Base-by-base conservation (phyloP, 2,329 filamentous ascomycete species). In the Berkeleyomyces rouxiae region DNA sequence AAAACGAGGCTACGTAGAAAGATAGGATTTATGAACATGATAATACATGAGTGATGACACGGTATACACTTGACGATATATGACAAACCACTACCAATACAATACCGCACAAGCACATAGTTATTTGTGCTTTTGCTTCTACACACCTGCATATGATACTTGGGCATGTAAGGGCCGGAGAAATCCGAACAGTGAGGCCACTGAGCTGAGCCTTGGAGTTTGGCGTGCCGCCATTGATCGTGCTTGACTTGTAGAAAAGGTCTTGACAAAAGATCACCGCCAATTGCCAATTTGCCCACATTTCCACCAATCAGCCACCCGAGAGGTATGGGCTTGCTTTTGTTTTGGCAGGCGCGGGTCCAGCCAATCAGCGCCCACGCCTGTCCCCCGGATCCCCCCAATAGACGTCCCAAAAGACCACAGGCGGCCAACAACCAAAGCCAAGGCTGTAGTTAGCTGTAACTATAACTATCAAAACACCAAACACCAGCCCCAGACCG, bases 321-420 rank as follows among this genome's bases (percentile, higher is more conserved):
- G 10, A 11, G 13, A 55, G 49, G 49, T 16, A 36, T 51, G 46
- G 43, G 33, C 10, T 59, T 2, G 13, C 11, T 40, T 53, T 64
- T 61, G 44, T 61, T 51, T 61, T 59, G 49, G 59, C 55, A 59
- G 49, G 47, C 40, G 31, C 58, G n/a, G 23, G 33, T 61, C 13
- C 61, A 57, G 39, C 63, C 63, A 65, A 65, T 65, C 58, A 65
- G 31, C 37, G 61, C 39, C 47, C 59, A 57, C 46, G 43, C 59
- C 53, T 43, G 58, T 11, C 39, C 36, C 55, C 53, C 42, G 57
- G 36, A 47, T n/a, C 16, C 23, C 33, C n/a, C 16, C 47, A 7
- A 6, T 7, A 33, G 31, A 59, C 11, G 23, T 2, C 42, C 16
- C 16, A 37, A 36, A 39, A n/a, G 33, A n/a, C 43, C 43, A 46